Evolutionary conservation across 2,329 filamentous ascomycete species (phyloP), one percentile per base, ranked within the genome.

Genomic region (Cladosporium cucumerinum): DNA sequence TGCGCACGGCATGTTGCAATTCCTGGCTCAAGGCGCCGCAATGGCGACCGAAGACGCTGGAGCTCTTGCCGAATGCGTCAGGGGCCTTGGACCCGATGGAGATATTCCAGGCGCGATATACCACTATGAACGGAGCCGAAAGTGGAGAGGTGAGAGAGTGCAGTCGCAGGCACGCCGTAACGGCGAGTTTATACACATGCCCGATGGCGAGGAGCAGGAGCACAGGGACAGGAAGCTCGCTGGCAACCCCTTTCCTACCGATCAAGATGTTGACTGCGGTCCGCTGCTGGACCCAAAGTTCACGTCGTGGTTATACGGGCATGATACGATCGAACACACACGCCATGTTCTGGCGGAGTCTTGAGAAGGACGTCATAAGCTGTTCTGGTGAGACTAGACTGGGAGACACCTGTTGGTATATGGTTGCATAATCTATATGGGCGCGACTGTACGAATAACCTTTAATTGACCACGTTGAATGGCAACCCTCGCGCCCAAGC

Each of bases 1-100:
- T 3, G 77, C 77, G 8, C 77, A 79, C 68, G 73, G 76, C 1
- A 77, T 74, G 70, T 69, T 80, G 3, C 80, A 80, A 46, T 57
- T 51, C 39, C 52, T 57, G 3, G 61, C 52, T 3, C 52, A 63
- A 52, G 61, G 61, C 28, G 61, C 61, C 10, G 43, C 52, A 12
- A 57, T 57, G 61, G 61, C 52, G 8, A 57, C 54, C 26, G 61
- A 63, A 36, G 61, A 63, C 23, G 61, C 61, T 16, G 52, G 54
- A 16, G 61, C 61, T 23, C 61, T 63, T 32, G 61, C 36, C 11
- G 61, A 63, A n/a, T 57, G 61, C 49, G 12, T 63, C 16, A 32
- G 7, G 14, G 30, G 21, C 12, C 26, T 55, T 36, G 12, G 21
- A 10, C 5, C 30, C 5, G 39, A 14, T 16, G 61, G 51, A 8